phyloP scores from a whole-genome alignment of 2,329 filamentous ascomycete genomes.

The Coniochaeta sp. region DNA sequence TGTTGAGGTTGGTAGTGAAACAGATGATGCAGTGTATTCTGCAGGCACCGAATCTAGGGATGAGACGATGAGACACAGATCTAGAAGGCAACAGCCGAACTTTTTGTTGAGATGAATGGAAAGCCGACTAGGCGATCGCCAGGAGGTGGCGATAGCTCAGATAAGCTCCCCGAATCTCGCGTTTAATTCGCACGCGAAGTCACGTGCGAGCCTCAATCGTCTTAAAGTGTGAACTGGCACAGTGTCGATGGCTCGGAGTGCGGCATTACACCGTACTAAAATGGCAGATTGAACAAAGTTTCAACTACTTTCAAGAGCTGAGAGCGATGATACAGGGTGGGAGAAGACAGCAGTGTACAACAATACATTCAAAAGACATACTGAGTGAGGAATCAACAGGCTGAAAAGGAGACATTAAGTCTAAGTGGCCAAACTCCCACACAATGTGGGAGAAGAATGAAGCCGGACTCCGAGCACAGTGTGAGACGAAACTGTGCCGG shows the following conservation, averaged over 20 bases:
- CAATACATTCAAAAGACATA: too few relatives aligned
- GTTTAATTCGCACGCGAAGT: not conserved
- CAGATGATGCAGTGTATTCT: not conserved
- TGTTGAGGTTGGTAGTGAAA: not conserved
- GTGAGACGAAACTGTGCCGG: not conserved
- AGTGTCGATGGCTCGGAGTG: not conserved
- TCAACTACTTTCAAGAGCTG: too few relatives aligned
- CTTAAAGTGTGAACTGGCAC: not conserved
- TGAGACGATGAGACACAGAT: too few relatives aligned
- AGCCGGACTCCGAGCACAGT: not conserved
- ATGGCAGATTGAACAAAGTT: too few relatives aligned
- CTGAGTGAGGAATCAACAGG: too few relatives aligned
- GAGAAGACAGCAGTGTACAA: too few relatives aligned
- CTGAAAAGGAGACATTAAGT: too few relatives aligned
- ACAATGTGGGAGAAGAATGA: too few relatives aligned
- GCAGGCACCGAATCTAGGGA: not conserved
- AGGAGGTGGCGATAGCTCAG: slow-evolving; percentile 2
- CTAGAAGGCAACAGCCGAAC: not conserved
- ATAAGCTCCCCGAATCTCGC: not conserved
- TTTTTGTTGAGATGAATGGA: not conserved
- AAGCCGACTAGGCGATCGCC: not conserved
- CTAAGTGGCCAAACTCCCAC: too few relatives aligned
- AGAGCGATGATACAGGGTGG: too few relatives aligned
- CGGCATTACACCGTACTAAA: not conserved
- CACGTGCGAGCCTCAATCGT: not conserved